Evolutionary conservation across 768 basidiomycete genomes (phyloP), one percentile per base, ranked within the genome.

Genomic region (Xerocomus spinulosus): DNA sequence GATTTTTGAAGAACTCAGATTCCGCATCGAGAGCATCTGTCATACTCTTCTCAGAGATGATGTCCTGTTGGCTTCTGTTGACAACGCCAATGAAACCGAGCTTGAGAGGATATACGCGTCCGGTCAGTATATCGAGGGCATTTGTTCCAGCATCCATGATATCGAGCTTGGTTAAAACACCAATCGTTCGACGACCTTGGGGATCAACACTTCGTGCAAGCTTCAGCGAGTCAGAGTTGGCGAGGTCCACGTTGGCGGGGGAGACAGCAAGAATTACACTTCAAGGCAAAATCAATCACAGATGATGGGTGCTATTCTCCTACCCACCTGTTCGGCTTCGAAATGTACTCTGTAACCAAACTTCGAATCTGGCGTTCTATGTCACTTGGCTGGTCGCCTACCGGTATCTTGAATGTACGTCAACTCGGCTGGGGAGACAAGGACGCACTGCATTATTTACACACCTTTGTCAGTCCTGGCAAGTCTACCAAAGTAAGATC

Each of bases 91-190:
- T 94, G 69, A 99, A 99, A 37, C 96, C 96, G 10, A 99, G 79
- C 67, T 97, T 98, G 53, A 99, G 81, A 26, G 96, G 96, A 69
- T 99, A 99, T 36, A 97, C 89, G 50, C 95, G 87, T 33, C 96
- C 96, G 0, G 92, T 97, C 30, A 98, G 79, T 55, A 98, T 85
- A 68, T 99, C 95, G 29, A 94, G 72, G 18, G 96, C 96, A 66
- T 99, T 97, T 29, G 96, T 99, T 24, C 96, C 96, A 6, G 94
- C 94, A 60, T 98, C 96, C 96, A 99, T 99, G 38, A 99, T 78
- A 70, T 99, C 96, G 28, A 98, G 81, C 69, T 99, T 99, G 13
- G 95, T 95, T 42, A 99, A 76, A 17, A 99, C 88, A 42, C 96
- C 96, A 47, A 98, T 92, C 12, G 96, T 99, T 25, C 96, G 82